These are phyloP conservation scores for Yamadazyma sp. DNA, from an alignment of 1,139 yeast species.

Conservation along the genomic window DNA sequence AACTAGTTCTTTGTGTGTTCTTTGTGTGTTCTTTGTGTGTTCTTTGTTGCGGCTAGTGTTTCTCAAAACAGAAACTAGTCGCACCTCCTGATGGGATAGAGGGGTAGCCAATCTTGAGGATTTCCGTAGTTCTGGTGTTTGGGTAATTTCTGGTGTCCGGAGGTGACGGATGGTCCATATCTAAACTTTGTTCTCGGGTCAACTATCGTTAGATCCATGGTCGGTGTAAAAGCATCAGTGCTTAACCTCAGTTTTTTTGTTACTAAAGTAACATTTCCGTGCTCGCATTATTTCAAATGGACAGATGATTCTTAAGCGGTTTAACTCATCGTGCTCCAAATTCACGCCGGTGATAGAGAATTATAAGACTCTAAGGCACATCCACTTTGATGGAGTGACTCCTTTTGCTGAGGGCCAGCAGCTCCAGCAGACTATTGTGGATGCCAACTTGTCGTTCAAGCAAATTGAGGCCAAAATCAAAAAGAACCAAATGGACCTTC, in stretches of 20 bases:
- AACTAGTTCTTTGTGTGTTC: too few species aligned
- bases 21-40: too few species aligned
- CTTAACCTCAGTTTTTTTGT: too few species aligned
- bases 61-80: too few species aligned
- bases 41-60: too few species aligned
- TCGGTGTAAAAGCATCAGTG: too few species aligned
- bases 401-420: constrained; percentile 58
- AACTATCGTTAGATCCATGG: too few species aligned
- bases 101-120: too few species aligned
- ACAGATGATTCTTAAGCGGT: constrained; percentile 7
- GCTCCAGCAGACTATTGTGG: constrained; percentile 62
- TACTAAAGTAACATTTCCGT: constrained; percentile 3
- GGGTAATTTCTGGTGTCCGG: background rate
- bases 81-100: too few species aligned
- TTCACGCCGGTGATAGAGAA: constrained; percentile 34
- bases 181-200: background rate
- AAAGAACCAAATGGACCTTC: constrained; percentile 36
- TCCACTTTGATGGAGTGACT: constrained; percentile 58
- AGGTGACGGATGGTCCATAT: too few species aligned
- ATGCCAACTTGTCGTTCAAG: constrained; percentile 64
- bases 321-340: constrained; percentile 15
- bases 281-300: constrained; percentile 1
- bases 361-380: constrained; percentile 52
- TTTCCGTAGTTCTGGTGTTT: background rate
- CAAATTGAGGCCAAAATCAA: constrained; percentile 49